Percentiles rank a stretch among this genome's conserved stretches.
Conservation (phyloP, 1,139 yeast species). For the Pichia sp. region DNA sequence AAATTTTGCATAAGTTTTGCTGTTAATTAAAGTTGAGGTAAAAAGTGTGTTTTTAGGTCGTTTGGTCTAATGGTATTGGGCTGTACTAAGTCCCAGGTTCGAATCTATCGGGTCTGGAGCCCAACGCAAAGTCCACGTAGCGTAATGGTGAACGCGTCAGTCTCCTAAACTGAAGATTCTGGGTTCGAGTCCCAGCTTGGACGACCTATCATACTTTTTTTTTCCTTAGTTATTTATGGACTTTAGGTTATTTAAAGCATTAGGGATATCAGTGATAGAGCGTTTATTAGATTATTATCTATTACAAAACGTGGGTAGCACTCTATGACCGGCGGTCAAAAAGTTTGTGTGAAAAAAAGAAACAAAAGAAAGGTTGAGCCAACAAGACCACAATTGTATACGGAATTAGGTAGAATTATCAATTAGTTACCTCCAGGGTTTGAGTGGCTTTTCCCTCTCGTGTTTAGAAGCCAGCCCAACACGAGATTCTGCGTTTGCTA, state of each 20-base stretch:
- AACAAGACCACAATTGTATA: neutral
- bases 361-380: too few species aligned
- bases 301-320: neutral
- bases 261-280: neutral
- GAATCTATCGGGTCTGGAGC: neutral
- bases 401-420: neutral
- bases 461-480: slow-evolving; percentile 7
- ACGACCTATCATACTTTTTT: slow-evolving; percentile 9
- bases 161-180: slow-evolving; percentile 22
- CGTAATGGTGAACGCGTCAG: slow-evolving; percentile 22
- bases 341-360: too few species aligned
- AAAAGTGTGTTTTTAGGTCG: slow-evolving; percentile 6
- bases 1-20: too few species aligned
- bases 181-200: slow-evolving; percentile 23
- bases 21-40: neutral
- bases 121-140: slow-evolving; percentile 14
- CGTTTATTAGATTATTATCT: neutral
- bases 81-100: neutral
- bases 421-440: slow-evolving; percentile 12
- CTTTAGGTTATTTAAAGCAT: too few species aligned
- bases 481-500: slow-evolving; percentile 15
- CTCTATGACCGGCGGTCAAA: neutral
- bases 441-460: slow-evolving; percentile 6
- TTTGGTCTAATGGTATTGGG: slow-evolving; percentile 10
- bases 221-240: neutral